Evolutionary conservation across 352 stramenopile genomes (phyloP).

Genomic region (Globisporangium acanthophoron): DNA sequence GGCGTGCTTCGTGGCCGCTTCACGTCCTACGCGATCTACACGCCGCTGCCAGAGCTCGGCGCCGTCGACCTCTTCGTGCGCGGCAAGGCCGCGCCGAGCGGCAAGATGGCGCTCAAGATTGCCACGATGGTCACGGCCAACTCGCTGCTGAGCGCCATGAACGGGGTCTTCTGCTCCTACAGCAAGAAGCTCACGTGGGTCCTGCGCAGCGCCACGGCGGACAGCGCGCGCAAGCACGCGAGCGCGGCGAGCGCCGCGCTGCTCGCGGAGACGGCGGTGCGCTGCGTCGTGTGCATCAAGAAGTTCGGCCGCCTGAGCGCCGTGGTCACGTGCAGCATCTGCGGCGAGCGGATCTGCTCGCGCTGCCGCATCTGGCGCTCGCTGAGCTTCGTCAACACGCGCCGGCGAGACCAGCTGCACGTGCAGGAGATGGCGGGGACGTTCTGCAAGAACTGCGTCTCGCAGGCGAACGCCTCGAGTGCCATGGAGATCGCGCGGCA

Average conservation of each 20-base stretch:
- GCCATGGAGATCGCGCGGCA: constrained; percentile 17
- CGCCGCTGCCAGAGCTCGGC: constrained; percentile 3
- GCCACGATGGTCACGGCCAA: constrained; percentile 12
- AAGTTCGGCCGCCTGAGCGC: neutral
- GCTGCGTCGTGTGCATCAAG: constrained; percentile 4
- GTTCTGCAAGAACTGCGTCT: constrained; percentile 30
- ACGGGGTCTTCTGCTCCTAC: constrained; percentile 17
- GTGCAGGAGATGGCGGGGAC: constrained; percentile 15
- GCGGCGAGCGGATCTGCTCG: constrained; percentile 19
- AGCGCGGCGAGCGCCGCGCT: neutral
- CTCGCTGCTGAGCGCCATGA: constrained; percentile 19
- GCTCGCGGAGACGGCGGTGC: neutral
- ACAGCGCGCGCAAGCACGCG: neutral
- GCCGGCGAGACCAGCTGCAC: neutral
- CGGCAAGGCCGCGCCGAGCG: constrained; percentile 8
- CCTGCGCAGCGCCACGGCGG: constrained; percentile 7
- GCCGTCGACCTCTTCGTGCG: constrained; percentile 12
- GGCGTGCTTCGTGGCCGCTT: constrained; percentile 7
- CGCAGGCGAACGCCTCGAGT: constrained; percentile 13
- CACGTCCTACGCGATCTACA: constrained; percentile 12
- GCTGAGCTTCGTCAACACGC: constrained; percentile 18
- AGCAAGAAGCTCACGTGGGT: constrained; percentile 35
- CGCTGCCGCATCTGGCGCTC: constrained; percentile 20
- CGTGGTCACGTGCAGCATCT: constrained; percentile 17
- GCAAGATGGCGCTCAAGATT: constrained; percentile 8